These are phyloP conservation scores for Acanthamoeba culbertsoni DNA, from an alignment of 208 protist species.

Conservation along the genomic window DNA sequence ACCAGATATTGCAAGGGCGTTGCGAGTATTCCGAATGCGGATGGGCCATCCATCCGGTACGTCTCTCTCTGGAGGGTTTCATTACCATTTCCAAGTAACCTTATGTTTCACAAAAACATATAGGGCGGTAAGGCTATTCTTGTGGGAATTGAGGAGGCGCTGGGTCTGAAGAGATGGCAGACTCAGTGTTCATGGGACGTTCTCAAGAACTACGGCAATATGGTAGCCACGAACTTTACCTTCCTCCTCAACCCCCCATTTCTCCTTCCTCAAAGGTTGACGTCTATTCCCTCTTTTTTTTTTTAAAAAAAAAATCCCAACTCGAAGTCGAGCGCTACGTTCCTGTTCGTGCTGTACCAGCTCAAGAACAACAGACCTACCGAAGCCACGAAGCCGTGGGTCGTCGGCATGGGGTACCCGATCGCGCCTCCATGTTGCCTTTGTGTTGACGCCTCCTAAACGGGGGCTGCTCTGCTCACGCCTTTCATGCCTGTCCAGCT, in stretches of 20 bases:
- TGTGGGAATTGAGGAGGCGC: neutral
- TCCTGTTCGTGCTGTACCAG: constrained; percentile 24
- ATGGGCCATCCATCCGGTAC: constrained; percentile 29
- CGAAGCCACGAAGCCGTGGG: neutral
- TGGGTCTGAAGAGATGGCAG: neutral
- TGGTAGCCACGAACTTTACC: neutral
- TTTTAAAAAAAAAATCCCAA: neutral
- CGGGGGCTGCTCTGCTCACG: neutral
- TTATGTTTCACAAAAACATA: neutral
- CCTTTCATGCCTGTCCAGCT: neutral
- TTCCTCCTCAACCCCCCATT: neutral
- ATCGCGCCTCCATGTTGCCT: neutral
- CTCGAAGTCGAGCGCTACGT: neutral
- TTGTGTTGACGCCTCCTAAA: neutral
- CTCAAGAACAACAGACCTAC: neutral
- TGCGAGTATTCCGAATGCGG: constrained; percentile 1
- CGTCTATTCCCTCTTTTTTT: neutral
- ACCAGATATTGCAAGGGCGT: neutral
- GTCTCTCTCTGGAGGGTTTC: neutral
- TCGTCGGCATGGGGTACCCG: neutral
- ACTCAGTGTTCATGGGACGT: constrained; percentile 20
- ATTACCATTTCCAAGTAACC: neutral
- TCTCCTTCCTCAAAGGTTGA: too few species aligned
- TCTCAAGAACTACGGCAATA: constrained; percentile 43
- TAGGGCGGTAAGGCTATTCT: constrained; percentile 11